phyloP scores from a whole-genome alignment of 139 green algal genomes.

The Coccomyxa sp. region DNA sequence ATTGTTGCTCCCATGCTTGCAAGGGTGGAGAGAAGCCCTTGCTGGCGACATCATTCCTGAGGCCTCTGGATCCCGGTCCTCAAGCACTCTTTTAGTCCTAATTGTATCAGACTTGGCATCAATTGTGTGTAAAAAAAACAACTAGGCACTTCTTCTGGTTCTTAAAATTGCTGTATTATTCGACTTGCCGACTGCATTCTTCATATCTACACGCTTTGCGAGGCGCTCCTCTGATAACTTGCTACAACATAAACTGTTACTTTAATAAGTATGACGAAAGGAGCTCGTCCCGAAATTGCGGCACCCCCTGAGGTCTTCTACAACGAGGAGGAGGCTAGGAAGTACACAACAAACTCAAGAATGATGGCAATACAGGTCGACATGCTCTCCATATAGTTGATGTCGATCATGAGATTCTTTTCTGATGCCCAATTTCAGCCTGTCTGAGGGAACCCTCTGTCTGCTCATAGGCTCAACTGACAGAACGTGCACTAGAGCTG shows the following conservation, averaged over 20 bases:
- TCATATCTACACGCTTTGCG: no score
- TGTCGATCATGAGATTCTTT: not conserved
- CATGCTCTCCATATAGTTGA: not conserved
- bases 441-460: no score
- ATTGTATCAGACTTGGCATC: no score
- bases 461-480: constrained; percentile 57
- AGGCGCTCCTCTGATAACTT: not conserved
- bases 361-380: constrained; percentile 79
- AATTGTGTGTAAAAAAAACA: no score
- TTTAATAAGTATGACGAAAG: constrained; percentile 10
- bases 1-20: no score
- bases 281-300: constrained; percentile 80
- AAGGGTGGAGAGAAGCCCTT: no score
- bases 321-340: constrained; percentile 86
- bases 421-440: not conserved
- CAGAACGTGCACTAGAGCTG: constrained; percentile 89
- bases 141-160: no score
- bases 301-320: constrained; percentile 95
- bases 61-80: no score
- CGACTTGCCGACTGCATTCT: no score
- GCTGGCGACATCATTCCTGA: no score
- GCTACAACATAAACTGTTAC: not conserved
- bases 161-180: no score
- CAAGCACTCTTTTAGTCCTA: no score
- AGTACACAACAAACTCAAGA: constrained; percentile 92